phyloP scores from a whole-genome alignment of 441 rosid species.

The Syzygium malaccense region DNA sequence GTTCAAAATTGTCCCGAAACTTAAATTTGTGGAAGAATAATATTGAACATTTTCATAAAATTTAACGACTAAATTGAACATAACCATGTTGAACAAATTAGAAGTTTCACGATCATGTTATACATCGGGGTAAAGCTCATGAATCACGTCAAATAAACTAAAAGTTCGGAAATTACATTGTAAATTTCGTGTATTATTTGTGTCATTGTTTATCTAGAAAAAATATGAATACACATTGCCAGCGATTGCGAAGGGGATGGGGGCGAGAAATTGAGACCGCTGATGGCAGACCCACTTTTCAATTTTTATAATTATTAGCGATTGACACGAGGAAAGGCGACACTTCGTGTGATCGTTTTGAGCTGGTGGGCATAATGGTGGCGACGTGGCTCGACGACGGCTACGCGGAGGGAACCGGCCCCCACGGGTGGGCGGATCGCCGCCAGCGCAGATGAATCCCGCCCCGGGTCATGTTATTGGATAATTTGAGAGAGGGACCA shows the following conservation, averaged over 20 bases:
- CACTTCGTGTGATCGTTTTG: neutral
- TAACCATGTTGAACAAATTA: neutral
- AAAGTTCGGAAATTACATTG: rapidly evolving
- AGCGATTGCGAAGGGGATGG: neutral
- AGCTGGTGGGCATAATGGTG: neutral
- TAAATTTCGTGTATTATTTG: neutral
- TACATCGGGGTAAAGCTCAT: neutral
- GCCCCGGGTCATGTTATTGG: neutral
- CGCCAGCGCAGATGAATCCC: neutral
- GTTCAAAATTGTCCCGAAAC: no score
- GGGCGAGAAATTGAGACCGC: neutral
- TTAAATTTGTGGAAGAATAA: neutral
- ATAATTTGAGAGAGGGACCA: neutral
- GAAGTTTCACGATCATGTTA: neutral
- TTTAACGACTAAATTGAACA: neutral
- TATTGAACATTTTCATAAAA: neutral
- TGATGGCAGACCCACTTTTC: neutral
- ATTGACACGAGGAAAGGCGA: neutral
- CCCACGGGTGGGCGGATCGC: neutral
- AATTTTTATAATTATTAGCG: neutral
- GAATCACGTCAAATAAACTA: neutral
- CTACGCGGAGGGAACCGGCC: neutral
- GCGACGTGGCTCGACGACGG: neutral
- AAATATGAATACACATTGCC: neutral
- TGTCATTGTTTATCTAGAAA: neutral